Base-by-base conservation (phyloP, 768 basidiomycete genomes). In the Kwoniella bestiolae region DNA sequence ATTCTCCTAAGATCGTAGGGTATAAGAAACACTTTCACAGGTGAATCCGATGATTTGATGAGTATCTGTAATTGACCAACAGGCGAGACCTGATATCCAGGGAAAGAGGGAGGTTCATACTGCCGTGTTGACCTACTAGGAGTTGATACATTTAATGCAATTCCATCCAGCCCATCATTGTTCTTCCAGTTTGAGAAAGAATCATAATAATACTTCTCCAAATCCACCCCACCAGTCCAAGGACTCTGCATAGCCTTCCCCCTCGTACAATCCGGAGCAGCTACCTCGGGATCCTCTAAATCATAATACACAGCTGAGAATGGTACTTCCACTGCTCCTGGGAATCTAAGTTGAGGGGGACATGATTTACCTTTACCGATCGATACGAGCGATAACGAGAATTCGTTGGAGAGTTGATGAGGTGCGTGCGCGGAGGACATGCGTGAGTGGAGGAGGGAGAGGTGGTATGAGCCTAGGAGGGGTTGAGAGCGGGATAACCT, bases 241-340 rank as follows among this genome's bases (percentile, higher is more conserved):
- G 79, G 79, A 11, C 71, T 49, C 7, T 41, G 45, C 21, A 75
- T 38, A 70, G 70, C 3, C 49, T 52, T 16, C 35, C 21, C 14
- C 25, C 58, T 45, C n/a, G 23, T n/a, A 59, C 4, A 16, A 44
- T 12, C 0, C 47, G 7, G 8, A 32, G 65, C 41, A 9, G 56
- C 29, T 7, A 50, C 52, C 4, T 60, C 58, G 14, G 49, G 23
- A 35, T 29, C 64, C 25, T 44, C 66, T 1, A 79, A 56, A 47
- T 78, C 75, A 50, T 80, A 75, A 58, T 79, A 79, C 14, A 72
- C 75, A 26, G 75, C 78, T 12, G 70, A 65, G 53, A 80, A 79
- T 1, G 76, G 75, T 2, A 80, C 53, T 9, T 56, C 56, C 5
- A 73, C 28, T 44, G 71, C 69, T 21, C 28, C 8, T 5, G 78